Base-by-base conservation (phyloP, 768 basidiomycete genomes). In the Serendipita sp. region DNA sequence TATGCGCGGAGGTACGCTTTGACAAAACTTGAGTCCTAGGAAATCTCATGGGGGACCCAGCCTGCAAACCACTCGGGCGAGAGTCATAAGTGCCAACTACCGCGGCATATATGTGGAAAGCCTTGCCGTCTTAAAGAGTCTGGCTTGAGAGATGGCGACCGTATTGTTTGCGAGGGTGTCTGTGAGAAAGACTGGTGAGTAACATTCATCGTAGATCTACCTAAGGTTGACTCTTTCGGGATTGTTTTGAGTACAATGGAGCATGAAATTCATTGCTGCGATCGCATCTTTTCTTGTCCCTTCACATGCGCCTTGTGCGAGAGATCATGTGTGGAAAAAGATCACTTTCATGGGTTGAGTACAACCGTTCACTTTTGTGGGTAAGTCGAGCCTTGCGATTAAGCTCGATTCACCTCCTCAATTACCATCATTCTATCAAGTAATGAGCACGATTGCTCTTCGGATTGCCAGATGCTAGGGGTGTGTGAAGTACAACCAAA, bases 401-500 rank as follows among this genome's bases (percentile, higher is more conserved):
- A 28, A 60, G 35, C 38, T 7, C 38, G 13, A 41, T 41, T 7
- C 5, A 41, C 38, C 38, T 7, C 3, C 3, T 10, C n/a, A 60
- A n/a, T 15, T 54, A 10, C 35, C 2, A 5, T 4, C 32, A 45
- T 28, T 13, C 3, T 15, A 24, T 24, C 53, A 85, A 84, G 1
- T 78, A 84, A 74, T 41, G 74, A 76, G n/a, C 83, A 85, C 69
- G 63, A 74, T 18, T 85, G 83, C 66, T 60, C 68, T 11, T 70
- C 74, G 0, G 45, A 73, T 1, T 86, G 84, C 65, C 67, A 72
- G 16, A 73, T 77, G 0, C 68, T 69, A 0, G 84, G 85, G 2
- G 80, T 79, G 15, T 86, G 84, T 64, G 75, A 83, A 48, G 83
- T 85, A 13, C 78, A 84, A 63, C 81, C 79, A 0, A 74, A 78